Evolutionary conservation across 2,329 filamentous ascomycete genomes (phyloP), one percentile per base, ranked within the genome.

Genomic region (Didymella exigua): DNA sequence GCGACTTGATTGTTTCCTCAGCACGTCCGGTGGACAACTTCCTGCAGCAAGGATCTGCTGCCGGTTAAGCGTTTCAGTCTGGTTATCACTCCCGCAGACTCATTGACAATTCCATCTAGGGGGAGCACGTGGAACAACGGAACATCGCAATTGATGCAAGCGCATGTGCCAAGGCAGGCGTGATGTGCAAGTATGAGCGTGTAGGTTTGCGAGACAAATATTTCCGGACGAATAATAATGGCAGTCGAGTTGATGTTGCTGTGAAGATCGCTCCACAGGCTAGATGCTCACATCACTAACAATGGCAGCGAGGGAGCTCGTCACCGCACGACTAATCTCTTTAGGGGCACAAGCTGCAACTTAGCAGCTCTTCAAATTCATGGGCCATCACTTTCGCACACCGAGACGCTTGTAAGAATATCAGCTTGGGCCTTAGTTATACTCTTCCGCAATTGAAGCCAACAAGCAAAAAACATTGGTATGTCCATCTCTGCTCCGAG

Each of bases 31-130:
- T 27, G 18, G 27, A 49, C 40, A 36, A 31, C 45, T 34, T 26
- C 10, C 34, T 14, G 33, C 34, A 36, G 41, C 52, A 45, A 49
- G 52, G 52, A 46, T 55, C 3, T 31, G 42, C 46, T 42, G 41
- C 52, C 46, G 30, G 24, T 49, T 27, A 16, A 47, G 27, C 21
- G 52, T 55, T 50, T 42, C 52, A 47, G 23, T 24, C n/a, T 37
- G 30, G 47, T 46, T 50, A 24, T 19, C 41, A 31, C 26, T 46
- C 42, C 52, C 46, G 24, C 41, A 42, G 31, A 19, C 26, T 54
- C 45, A 14, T 47, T 23, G n/a, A 46, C 19, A 21, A 31, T 36
- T 36, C 46, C 41, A 50, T 37, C 41, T 50, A n/a, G 52, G 52
- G 52, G 52, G 37, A 49, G 18, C 18, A 50, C 24, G n/a, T 50